These are phyloP conservation scores for Pleurostoma richardsiae DNA, from an alignment of 2,329 filamentous ascomycete species.

Conservation along the genomic window DNA sequence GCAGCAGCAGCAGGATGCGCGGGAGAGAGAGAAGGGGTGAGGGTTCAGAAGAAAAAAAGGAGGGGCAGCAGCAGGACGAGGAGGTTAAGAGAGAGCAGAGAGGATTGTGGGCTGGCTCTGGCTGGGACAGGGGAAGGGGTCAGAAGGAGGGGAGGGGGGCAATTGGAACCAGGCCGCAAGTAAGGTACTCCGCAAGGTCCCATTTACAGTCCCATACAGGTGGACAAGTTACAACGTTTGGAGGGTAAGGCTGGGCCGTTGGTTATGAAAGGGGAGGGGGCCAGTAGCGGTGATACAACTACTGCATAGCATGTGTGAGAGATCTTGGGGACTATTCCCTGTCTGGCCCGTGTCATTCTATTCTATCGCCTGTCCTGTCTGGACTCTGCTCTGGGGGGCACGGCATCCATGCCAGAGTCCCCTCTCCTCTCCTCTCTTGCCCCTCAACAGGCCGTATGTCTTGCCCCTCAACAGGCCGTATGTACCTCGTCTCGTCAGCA, in stretches of 20 bases:
- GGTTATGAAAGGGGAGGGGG: slow-evolving; percentile 30
- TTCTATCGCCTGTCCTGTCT: no score
- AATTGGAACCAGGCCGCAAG: no score
- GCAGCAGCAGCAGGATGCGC: neutral
- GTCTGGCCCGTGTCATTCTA: neutral
- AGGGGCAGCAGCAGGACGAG: slow-evolving; percentile 2
- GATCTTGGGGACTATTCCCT: slow-evolving; percentile 25
- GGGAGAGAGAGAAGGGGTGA: neutral
- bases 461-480: no score
- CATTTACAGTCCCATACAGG: no score
- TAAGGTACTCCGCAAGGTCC: no score
- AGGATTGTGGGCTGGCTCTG: neutral
- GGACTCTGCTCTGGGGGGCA: no score
- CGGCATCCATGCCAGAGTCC: no score
- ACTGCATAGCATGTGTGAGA: slow-evolving; percentile 22
- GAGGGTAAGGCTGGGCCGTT: neutral
- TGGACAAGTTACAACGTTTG: no score
- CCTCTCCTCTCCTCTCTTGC: no score
- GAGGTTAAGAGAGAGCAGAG: neutral
- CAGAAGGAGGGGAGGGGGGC: no score
- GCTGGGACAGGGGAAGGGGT: slow-evolving; percentile 3
- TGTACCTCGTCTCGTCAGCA: no score
- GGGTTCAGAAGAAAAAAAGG: slow-evolving; percentile 2
- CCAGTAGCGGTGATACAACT: slow-evolving; percentile 29
- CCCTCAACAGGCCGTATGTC: no score